Base-by-base conservation (phyloP, 23 red algal species). In the Gracilaria caudata region DNA sequence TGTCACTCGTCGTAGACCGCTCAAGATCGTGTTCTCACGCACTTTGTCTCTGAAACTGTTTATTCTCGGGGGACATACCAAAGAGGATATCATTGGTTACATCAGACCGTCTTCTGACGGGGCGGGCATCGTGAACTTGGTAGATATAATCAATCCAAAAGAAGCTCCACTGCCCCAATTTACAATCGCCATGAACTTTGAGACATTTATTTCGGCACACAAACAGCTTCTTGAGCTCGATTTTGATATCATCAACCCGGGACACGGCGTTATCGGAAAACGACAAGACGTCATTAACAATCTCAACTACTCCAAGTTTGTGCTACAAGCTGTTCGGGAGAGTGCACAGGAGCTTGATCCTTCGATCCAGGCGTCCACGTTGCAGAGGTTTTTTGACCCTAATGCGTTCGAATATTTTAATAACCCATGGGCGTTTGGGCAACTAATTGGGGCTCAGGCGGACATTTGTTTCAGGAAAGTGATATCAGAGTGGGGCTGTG, bases 281-380 rank as follows among this genome's bases (percentile, higher is more conserved):
- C 40, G 45, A 55, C 35, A 37, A 20, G 81, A 84, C 38, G 81
- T 84, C 20, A 23, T 68, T 0, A 84, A 71, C 32, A 84, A 54
- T 66, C 81, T 84, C 13, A 38, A 84, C 13, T 84, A 84, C 26
- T 54, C 60, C 11, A 55, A 84, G 44, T 66, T 70, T 72, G 81
- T 72, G 17, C 19, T 84, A 11, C 28, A 70, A 34, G 59, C 64
- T 14, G 56, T 59, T 37, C 35, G 64, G 37, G 60, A 84, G 81
- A 54, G 39, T 84, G 81, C 44, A 10, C 49, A 68, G 24, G 81
- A 84, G 38, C 36, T 54, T 21, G 64, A 66, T 54, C 77, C 77
- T n/a, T 57, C 51, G 0, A 25, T 60, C 9, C 77, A 60, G 19
- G 77, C 34, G 17, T 39, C 44, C 1, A 49, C 25, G 3, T 12